Conservation (phyloP, 2,329 filamentous ascomycete genomes). For the Didymella exigua region DNA sequence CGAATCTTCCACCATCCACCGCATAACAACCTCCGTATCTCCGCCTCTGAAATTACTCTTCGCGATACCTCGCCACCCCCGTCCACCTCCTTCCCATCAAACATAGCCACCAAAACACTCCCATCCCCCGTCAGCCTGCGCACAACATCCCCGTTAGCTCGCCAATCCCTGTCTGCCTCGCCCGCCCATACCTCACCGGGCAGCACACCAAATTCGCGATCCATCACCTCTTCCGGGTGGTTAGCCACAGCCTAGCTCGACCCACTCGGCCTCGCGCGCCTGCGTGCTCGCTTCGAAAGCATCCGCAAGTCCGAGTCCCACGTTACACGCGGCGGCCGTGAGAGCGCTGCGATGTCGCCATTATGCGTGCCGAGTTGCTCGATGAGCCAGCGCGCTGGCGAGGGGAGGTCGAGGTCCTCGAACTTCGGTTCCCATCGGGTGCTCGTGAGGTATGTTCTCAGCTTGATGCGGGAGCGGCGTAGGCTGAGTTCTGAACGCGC, state of each 20-base stretch:
- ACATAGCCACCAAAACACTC: not conserved
- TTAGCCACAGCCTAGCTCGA: not conserved
- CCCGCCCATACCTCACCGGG: not conserved
- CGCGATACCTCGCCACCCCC: too few species aligned
- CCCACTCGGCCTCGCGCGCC: not conserved
- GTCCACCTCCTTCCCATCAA: too few species aligned
- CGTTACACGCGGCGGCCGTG: not conserved
- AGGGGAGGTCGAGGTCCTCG: too few species aligned
- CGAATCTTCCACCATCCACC: not conserved
- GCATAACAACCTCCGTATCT: not conserved
- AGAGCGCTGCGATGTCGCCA: not conserved
- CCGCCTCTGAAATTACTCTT: too few species aligned
- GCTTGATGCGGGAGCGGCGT: not conserved
- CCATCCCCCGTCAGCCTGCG: not conserved
- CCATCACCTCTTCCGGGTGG: not conserved
- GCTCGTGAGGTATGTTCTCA: not conserved
- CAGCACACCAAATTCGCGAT: not conserved
- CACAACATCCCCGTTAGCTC: not conserved
- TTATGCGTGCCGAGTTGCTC: not conserved
- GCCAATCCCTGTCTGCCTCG: not conserved
- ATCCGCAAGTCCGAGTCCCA: not conserved
- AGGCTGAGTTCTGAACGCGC: not conserved
- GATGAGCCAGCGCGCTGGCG: not conserved
- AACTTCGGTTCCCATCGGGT: not conserved
- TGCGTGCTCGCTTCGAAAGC: not conserved